Evolutionary conservation across 2,329 filamentous ascomycete species (phyloP).

Genomic region (Cytospora leucostoma): DNA sequence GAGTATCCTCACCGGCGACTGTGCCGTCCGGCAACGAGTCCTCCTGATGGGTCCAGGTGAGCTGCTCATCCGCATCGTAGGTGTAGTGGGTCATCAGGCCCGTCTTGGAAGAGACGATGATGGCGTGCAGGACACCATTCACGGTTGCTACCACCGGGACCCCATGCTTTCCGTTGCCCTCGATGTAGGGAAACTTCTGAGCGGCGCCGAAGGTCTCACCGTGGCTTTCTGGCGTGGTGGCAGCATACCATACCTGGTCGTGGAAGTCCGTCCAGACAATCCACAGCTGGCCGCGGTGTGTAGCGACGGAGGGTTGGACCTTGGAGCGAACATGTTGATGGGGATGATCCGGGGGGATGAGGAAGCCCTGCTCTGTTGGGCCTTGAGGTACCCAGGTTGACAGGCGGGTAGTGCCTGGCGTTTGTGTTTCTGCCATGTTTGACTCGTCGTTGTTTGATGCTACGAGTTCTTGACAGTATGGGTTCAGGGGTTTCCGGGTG

Average conservation of each 20-base stretch:
- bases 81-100: slow-evolving; percentile 38
- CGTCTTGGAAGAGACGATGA: slow-evolving; percentile 34
- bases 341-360: slow-evolving; percentile 29
- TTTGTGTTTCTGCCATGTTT: background rate
- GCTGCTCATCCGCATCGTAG: slow-evolving; percentile 36
- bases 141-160: slow-evolving; percentile 39
- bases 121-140: slow-evolving; percentile 38
- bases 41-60: slow-evolving; percentile 32
- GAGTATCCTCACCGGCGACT: slow-evolving; percentile 31
- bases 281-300: slow-evolving; percentile 41
- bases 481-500: slow-evolving; percentile 2
- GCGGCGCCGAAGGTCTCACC: slow-evolving; percentile 33
- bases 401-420: background rate
- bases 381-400: slow-evolving; percentile 38
- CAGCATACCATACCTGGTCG: slow-evolving; percentile 38
- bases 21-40: slow-evolving; percentile 31
- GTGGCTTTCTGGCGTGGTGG: slow-evolving; percentile 32
- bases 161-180: slow-evolving; percentile 29
- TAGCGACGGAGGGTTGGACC: slow-evolving; percentile 38
- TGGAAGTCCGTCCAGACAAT: slow-evolving; percentile 37
- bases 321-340: slow-evolving; percentile 35
- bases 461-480: slow-evolving; percentile 2
- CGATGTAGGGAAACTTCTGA: slow-evolving; percentile 32
- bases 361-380: slow-evolving; percentile 32
- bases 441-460: background rate